Percentiles rank a stretch among this genome's conserved stretches.
These are phyloP conservation scores for Rhizopogon sp. DNA, from an alignment of 768 basidiomycete species.

Conservation along the genomic window DNA sequence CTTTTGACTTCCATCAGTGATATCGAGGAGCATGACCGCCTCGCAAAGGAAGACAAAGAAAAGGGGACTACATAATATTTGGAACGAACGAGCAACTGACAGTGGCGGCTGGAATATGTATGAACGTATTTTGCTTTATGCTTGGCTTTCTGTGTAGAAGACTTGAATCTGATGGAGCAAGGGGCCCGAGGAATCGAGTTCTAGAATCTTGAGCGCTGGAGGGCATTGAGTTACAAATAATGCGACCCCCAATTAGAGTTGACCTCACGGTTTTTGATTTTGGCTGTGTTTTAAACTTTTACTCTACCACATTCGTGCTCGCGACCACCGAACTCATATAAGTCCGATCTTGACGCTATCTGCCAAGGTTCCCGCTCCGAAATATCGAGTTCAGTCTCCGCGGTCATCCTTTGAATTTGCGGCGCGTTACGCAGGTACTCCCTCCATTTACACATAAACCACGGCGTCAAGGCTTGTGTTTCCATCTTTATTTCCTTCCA, in stretches of 20 bases:
- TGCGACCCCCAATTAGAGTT: background rate
- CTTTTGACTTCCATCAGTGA: constrained; percentile 37
- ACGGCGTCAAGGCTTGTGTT: constrained; percentile 3
- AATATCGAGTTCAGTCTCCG: background rate
- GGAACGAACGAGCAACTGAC: background rate
- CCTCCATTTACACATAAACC: background rate
- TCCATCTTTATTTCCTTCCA: constrained; percentile 1
- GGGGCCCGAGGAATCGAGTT: no score
- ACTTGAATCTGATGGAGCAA: no score
- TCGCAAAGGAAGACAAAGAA: constrained; percentile 42
- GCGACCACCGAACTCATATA: background rate
- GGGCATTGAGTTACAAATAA: background rate
- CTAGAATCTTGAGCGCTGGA: no score
- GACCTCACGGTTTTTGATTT: background rate
- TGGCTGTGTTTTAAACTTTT: background rate
- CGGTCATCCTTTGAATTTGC: background rate
- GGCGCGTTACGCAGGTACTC: background rate
- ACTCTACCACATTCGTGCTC: background rate
- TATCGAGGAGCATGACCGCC: constrained; percentile 71
- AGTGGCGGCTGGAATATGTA: background rate
- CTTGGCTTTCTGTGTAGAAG: no score
- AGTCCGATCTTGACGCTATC: background rate
- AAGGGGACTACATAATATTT: background rate
- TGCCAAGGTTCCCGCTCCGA: background rate
- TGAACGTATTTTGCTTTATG: background rate